Evolutionary conservation across 768 basidiomycete genomes (phyloP).

Genomic region (Cubamyces lactineus): DNA sequence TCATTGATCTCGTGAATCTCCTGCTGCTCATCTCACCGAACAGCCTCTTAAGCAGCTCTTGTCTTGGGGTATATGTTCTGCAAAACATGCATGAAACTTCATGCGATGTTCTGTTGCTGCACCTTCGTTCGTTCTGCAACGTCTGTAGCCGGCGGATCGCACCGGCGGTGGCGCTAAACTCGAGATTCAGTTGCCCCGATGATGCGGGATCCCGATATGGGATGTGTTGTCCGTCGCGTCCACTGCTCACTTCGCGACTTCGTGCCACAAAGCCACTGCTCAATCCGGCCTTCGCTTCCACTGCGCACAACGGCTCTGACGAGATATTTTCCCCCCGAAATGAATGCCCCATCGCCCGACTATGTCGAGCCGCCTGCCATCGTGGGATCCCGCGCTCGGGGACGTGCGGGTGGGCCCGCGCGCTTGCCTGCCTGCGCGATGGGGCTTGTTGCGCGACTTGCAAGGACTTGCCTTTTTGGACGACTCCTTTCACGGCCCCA

Average conservation of each 20-base stretch:
- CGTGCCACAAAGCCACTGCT: conserved; percentile 10
- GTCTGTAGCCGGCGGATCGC: background rate
- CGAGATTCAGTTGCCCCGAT: background rate
- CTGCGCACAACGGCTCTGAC: background rate
- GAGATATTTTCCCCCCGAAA: background rate
- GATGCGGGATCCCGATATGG: conserved; percentile 5
- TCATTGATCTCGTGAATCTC: no score
- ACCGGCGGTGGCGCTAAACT: background rate
- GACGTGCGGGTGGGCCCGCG: background rate
- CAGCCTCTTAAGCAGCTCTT: no score
- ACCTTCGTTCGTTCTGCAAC: background rate
- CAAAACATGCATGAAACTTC: no score
- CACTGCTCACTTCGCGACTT: conserved; percentile 2
- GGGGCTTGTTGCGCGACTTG: background rate
- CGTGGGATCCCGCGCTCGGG: background rate
- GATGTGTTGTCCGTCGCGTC: conserved; percentile 7
- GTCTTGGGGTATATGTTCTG: no score
- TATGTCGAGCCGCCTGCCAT: background rate
- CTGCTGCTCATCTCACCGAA: no score
- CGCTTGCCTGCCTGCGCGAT: background rate
- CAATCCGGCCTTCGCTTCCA: background rate
- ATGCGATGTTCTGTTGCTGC: background rate
- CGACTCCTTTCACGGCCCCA: conserved; percentile 9
- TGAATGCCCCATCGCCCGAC: conserved; percentile 1
- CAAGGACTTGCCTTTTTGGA: conserved; percentile 3